Base-by-base conservation (phyloP, 768 basidiomycete species). In the Trametes maxima region DNA sequence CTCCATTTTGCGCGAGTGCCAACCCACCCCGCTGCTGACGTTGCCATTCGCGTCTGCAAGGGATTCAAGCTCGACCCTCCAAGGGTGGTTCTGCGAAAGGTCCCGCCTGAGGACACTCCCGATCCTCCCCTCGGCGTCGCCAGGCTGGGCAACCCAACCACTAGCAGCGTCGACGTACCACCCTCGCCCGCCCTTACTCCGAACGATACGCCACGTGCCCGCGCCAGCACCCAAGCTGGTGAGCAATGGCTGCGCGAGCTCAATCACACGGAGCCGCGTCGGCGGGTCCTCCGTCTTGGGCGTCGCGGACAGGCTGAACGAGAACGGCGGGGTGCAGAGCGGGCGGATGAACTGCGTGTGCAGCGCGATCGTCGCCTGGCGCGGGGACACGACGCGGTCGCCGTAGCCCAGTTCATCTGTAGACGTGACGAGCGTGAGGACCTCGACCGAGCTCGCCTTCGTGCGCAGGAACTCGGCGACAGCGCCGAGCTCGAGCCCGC, bases 1-100 rank as follows among this genome's bases (percentile, higher is more conserved):
- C 85, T 97, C 95, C 92, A 97, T 94, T 77, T 99, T 99, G 59
- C 95, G 78, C 21, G 92, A 87, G 75, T 97, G 94, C 95, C 95
- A 98, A 0, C 96, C 96, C 5, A 96, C 85, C 3, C 89, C 90
- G 68, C 89, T 92, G 71, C 82, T 89, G n/a, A 96, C 93, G 68
- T 92, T 92, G 10, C 94, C 93, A 65, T 92, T 91, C 5, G 90
- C 87, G 59, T 87, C 80, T 11, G 92, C 86, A 21, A 97, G 77
- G 54, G 82, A 80, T 65, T 85, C 83, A 71, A 96, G 78, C 70
- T 91, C 90, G 25, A 74, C 70, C 51, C 95, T 78, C 73, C 89
- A 83, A 2, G 88, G 85, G 72, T 96, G 89, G 3, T 77, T 78
- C 16, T 71, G 69, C 5, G 78, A 73, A 10, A 94, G 74, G 66